These are phyloP conservation scores for Closterium sp. DNA, from an alignment of 139 green algal species.

Conservation along the genomic window DNA sequence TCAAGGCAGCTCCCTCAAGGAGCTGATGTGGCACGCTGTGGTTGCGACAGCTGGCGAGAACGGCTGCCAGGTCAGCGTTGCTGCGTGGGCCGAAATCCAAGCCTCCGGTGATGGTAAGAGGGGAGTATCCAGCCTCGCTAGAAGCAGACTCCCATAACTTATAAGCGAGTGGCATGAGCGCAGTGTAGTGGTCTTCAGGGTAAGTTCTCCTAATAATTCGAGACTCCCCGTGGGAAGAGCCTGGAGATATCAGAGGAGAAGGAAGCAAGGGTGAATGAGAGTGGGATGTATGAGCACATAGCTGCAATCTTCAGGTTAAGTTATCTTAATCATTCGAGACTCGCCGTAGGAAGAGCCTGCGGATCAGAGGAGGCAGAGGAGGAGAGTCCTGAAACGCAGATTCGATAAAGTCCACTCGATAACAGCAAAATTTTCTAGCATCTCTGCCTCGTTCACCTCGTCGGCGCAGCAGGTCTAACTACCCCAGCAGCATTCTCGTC, in stretches of 20 bases:
- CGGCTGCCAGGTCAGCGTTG: constrained; percentile 34
- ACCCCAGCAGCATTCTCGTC: not conserved
- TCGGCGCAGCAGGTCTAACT: constrained; percentile 35
- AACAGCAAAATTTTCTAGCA: no score
- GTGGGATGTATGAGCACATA: no score
- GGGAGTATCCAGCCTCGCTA: constrained; percentile 36
- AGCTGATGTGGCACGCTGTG: constrained; percentile 30
- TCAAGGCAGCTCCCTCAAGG: constrained; percentile 8
- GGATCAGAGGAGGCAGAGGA: no score
- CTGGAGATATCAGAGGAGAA: not conserved
- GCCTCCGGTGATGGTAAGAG: constrained; percentile 20
- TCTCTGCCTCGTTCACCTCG: not conserved
- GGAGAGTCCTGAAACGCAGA: no score
- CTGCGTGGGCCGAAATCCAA: constrained; percentile 33
- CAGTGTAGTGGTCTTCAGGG: constrained; percentile 40
- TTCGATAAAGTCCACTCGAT: no score
- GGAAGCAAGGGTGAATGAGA: not conserved
- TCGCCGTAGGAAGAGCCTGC: no score
- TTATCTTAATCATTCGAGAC: no score
- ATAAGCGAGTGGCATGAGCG: constrained; percentile 30
- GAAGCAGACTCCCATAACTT: constrained; percentile 34
- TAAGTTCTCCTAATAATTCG: constrained; percentile 39
- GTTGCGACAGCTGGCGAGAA: constrained; percentile 1
- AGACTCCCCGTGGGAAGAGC: constrained; percentile 35
- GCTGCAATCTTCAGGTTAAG: no score